Conservation (phyloP, 306 rosid species). For the Acacia melanoxylon region DNA sequence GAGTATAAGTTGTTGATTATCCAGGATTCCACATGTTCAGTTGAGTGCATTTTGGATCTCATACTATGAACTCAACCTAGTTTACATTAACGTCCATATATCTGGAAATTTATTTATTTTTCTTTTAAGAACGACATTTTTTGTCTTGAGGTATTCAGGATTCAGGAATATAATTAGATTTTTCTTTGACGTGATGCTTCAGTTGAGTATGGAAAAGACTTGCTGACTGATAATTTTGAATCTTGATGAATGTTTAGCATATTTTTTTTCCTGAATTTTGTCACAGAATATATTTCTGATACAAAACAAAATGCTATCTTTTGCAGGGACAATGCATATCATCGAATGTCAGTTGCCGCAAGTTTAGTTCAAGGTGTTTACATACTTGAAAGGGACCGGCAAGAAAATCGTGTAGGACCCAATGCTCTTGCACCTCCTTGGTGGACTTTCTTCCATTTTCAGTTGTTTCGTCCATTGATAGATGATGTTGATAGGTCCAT, state of each 20-base stretch:
- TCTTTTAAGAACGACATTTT: neutral
- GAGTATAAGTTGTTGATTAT: slow-evolving; percentile 3
- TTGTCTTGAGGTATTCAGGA: neutral
- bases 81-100: slow-evolving; percentile 9
- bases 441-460: slow-evolving; percentile 86
- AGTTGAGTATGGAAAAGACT: neutral
- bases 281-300: slow-evolving; percentile 16
- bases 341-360: slow-evolving; percentile 81
- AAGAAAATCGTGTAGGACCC: slow-evolving; percentile 59
- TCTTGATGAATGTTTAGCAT: slow-evolving; percentile 4
- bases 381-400: slow-evolving; percentile 75
- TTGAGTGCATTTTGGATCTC: neutral
- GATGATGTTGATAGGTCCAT: slow-evolving; percentile 82
- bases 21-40: neutral
- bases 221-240: neutral
- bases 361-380: slow-evolving; percentile 94
- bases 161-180: neutral
- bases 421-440: slow-evolving; percentile 81
- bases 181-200: slow-evolving; percentile 13
- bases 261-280: neutral
- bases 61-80: neutral
- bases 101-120: neutral
- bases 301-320: slow-evolving; percentile 1
- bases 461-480: slow-evolving; percentile 56
- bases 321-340: slow-evolving; percentile 67